A percentile compares a stretch with the other conserved stretches of the same genome.
phyloP scores from a whole-genome alignment of 2,329 filamentous ascomycete species.

The Colletotrichum falcatum region DNA sequence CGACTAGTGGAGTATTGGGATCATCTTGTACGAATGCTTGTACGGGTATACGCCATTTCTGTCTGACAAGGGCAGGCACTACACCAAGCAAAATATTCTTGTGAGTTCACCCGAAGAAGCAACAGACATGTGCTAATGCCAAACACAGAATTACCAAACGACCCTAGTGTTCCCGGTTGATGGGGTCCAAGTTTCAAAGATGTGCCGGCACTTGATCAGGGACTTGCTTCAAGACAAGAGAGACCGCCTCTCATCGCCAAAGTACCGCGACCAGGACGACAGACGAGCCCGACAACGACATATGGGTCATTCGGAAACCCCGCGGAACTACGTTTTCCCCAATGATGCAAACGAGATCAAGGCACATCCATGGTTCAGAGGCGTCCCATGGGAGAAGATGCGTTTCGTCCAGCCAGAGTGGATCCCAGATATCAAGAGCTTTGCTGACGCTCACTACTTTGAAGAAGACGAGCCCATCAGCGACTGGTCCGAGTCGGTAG shows the following conservation, averaged over 20 bases:
- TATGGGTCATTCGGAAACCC: constrained; percentile 17
- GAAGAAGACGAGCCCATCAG: constrained; percentile 82
- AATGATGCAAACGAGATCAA: constrained; percentile 93
- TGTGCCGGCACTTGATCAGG: constrained; percentile 82
- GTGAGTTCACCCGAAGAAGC: constrained; percentile 58
- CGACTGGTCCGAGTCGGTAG: constrained; percentile 66
- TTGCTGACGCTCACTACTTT: constrained; percentile 89
- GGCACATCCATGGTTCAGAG: constrained; percentile 84
- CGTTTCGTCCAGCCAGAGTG: constrained; percentile 81
- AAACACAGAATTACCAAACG: constrained; percentile 72
- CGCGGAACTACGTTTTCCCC: constrained; percentile 76
- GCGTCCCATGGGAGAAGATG: constrained; percentile 81
- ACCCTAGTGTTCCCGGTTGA: constrained; percentile 76
- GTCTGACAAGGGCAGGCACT: constrained; percentile 79
- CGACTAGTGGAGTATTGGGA: constrained; percentile 96
- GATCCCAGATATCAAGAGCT: constrained; percentile 75
- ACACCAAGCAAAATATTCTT: constrained; percentile 88
- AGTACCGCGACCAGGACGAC: constrained; percentile 35
- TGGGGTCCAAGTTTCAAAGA: constrained; percentile 72
- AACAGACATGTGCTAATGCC: neutral
- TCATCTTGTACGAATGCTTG: constrained; percentile 94
- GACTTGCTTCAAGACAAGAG: constrained; percentile 80
- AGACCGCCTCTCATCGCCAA: constrained; percentile 75
- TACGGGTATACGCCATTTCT: constrained; percentile 94
- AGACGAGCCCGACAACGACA: constrained; percentile 34